These are phyloP conservation scores for Ascochyta rabiei DNA, from an alignment of 2,329 filamentous ascomycete species.

Conservation along the genomic window DNA sequence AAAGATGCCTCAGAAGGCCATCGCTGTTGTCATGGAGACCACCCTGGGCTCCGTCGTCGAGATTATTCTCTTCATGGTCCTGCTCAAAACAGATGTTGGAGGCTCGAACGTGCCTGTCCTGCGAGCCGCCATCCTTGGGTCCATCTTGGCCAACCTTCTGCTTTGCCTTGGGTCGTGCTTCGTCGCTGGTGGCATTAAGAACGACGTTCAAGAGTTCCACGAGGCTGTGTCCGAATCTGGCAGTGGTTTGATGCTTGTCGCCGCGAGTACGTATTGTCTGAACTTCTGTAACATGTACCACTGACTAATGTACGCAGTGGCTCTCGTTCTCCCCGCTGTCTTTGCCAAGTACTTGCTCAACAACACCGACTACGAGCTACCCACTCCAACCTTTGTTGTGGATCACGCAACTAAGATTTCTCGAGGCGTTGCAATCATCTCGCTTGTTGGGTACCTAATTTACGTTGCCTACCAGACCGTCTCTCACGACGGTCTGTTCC, in stretches of 20 bases:
- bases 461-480: conserved; percentile 75
- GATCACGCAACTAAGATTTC: conserved; percentile 68
- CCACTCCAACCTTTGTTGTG: conserved; percentile 62
- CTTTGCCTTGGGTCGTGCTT: conserved; percentile 83
- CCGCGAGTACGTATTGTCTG: conserved; percentile 61
- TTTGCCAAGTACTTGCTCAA: conserved; percentile 58
- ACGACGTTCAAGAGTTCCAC: conserved; percentile 73
- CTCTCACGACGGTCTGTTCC: conserved; percentile 78
- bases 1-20: conserved; percentile 73
- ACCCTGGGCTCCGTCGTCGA: conserved; percentile 77
- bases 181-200: conserved; percentile 72
- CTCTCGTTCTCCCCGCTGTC: conserved; percentile 55
- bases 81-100: conserved; percentile 60
- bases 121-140: conserved; percentile 81
- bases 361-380: conserved; percentile 36
- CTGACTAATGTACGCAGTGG: conserved; percentile 46
- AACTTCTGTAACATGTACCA: not conserved
- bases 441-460: conserved; percentile 68
- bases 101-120: conserved; percentile 68
- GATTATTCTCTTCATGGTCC: conserved; percentile 80
- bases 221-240: conserved; percentile 80
- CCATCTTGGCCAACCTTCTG: conserved; percentile 80
- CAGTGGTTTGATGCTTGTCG: conserved; percentile 76
- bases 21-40: conserved; percentile 66
- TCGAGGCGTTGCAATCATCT: conserved; percentile 71